Conservation (phyloP, 805 yeast genomes). For the Blastobotrys americana region DNA sequence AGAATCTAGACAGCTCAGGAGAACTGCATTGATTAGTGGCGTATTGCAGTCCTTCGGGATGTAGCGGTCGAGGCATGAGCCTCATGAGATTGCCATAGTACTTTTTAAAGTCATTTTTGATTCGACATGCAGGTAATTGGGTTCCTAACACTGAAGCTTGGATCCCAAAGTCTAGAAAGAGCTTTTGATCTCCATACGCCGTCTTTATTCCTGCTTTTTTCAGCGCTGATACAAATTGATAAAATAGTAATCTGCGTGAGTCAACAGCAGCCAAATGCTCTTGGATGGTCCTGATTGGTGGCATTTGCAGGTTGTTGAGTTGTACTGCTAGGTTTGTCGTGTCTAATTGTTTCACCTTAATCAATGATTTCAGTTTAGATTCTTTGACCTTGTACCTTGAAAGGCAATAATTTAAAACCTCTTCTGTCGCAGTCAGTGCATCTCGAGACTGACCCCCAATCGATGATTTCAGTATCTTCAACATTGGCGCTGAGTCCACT, state of each 20-base stretch:
- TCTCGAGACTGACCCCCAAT: constrained; percentile 4
- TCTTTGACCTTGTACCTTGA: constrained; percentile 10
- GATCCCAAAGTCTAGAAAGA: constrained; percentile 10
- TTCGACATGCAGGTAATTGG: constrained; percentile 13
- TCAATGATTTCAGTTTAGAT: constrained; percentile 13
- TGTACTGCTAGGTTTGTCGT: constrained; percentile 9
- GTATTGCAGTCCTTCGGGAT: constrained; percentile 12
- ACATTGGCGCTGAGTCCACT: constrained; percentile 10
- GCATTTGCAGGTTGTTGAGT: constrained; percentile 18
- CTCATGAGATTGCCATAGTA: constrained; percentile 9
- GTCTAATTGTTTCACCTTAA: constrained; percentile 1
- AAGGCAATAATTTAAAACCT: constrained; percentile 16
- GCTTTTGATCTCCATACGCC: constrained; percentile 17
- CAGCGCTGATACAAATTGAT: constrained; percentile 13
- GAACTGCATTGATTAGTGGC: neutral
- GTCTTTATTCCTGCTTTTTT: constrained; percentile 5
- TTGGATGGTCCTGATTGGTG: constrained; percentile 11
- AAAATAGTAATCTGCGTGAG: constrained; percentile 7
- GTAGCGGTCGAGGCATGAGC: constrained; percentile 15
- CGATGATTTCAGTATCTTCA: constrained; percentile 11
- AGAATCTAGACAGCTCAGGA: constrained; percentile 5
- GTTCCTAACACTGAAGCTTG: constrained; percentile 17
- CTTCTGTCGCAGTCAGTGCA: constrained; percentile 5
- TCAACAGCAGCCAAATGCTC: constrained; percentile 9
- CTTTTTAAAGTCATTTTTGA: constrained; percentile 11